Evolutionary conservation across 1,284 basidiomycete species (phyloP).

Genomic region (Microstroma glucosiphilum): DNA sequence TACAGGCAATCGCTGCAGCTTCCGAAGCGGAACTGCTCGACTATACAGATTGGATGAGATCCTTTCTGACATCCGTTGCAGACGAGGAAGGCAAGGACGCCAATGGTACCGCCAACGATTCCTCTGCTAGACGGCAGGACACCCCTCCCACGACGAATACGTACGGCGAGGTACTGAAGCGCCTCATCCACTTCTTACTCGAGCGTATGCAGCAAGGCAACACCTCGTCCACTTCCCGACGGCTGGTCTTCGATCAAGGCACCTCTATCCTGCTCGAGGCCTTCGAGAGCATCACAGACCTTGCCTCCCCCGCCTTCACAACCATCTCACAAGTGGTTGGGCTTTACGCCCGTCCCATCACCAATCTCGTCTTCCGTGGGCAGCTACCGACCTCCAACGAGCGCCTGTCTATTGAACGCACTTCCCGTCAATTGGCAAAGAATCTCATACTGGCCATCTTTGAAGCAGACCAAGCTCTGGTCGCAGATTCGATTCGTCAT

Average conservation of each 20-base stretch:
- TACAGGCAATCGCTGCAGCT: not conserved
- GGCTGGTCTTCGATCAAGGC: not conserved
- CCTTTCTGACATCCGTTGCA: not conserved
- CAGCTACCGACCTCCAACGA: slow-evolving; percentile 9
- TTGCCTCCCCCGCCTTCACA: not conserved
- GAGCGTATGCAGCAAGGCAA: slow-evolving; percentile 41
- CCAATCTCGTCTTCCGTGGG: slow-evolving; percentile 23
- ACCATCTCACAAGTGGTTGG: slow-evolving; percentile 27
- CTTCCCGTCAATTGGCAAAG: slow-evolving; percentile 18
- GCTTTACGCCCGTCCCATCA: slow-evolving; percentile 33
- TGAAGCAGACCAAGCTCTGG: slow-evolving; percentile 20
- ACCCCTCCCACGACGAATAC: not conserved
- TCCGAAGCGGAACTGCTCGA: not conserved
- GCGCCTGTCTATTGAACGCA: slow-evolving; percentile 15
- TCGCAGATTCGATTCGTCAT: slow-evolving; percentile 17
- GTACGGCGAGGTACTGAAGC: slow-evolving; percentile 30
- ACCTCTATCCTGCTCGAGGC: not conserved
- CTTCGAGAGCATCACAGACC: slow-evolving; percentile 1
- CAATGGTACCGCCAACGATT: not conserved
- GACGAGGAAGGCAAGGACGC: not conserved
- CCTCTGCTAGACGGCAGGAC: not conserved
- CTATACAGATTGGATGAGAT: slow-evolving; percentile 8
- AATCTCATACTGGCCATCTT: slow-evolving; percentile 26
- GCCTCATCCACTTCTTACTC: slow-evolving; percentile 38
- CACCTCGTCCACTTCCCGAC: slow-evolving; percentile 16